Evolutionary conservation across 1,284 basidiomycete genomes (phyloP), one percentile per base, ranked within the genome.

Genomic region (Entoloma clypeatum): DNA sequence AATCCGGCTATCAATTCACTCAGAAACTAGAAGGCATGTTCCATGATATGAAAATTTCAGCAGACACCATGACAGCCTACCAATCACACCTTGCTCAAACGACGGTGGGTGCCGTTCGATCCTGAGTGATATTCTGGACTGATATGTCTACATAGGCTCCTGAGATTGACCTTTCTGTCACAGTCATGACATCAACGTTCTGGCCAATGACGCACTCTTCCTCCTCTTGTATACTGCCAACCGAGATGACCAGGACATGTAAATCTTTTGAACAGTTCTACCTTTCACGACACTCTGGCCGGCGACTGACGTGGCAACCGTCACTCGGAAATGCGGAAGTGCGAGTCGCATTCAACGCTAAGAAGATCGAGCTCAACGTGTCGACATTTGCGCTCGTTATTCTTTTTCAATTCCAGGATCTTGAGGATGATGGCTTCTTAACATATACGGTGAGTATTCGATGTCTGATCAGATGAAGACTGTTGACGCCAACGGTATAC

Each of bases 11-110:
- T 58, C 92, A 95, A 58, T 99, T 98, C 61, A 98, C 96, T 1
- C 92, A 97, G 64, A 96, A 96, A 61, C 72, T 99, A 52, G 95
- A 99, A 63, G 95, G 96, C 41, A 99, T 99, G 96, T 95, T 99
- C 74, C 81, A 94, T 54, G 96, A 99, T 60, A 95, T 99, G 82
- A 91, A 85, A 56, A 65, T 96, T 26, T 95, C 91, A 13, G 68
- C 73, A 18, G 96, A 99, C 43, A 84, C 81, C 6, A 91, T 87
- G 72, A 71, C 77, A 38, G 77, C 76, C 4, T 99, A 92, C 63
- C 75, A 75, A 39, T 69, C 69, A 16, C 71, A 85, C 54, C 57
- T 86, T 18, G 64, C 68, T 28, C 77, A 74, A 45, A 72, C 69
- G 10, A 68, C 68, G 36, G 85, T 86, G 53, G 42, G 74, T 60